Evolutionary conservation across 139 green algal species (phyloP).

Genomic region (Diplosphaera chodatii): DNA sequence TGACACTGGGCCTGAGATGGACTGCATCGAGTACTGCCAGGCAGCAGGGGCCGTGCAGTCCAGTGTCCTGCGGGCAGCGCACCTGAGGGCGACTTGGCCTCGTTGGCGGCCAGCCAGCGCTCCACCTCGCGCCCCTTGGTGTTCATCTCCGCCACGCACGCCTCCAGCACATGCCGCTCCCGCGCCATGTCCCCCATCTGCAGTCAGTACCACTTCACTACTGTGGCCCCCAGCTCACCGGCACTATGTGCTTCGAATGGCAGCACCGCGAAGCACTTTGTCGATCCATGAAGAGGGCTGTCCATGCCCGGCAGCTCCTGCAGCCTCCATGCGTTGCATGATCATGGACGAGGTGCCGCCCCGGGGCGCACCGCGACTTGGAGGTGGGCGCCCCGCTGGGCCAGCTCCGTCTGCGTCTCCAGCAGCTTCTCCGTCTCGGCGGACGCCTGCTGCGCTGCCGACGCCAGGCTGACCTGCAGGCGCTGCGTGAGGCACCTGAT

Average conservation of each 20-base stretch:
- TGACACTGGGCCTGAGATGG: too few species aligned
- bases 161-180: conserved; percentile 64
- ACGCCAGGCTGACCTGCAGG: conserved; percentile 30
- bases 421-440: conserved; percentile 40
- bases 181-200: conserved; percentile 6
- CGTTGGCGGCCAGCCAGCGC: conserved; percentile 63
- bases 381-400: conserved; percentile 29
- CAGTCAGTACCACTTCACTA: too few species aligned
- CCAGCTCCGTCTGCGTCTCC: conserved; percentile 41
- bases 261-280: too few species aligned
- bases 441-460: conserved; percentile 16
- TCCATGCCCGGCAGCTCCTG: too few species aligned
- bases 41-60: too few species aligned
- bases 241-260: too few species aligned
- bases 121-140: conserved; percentile 43
- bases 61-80: not conserved
- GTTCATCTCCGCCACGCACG: conserved; percentile 48
- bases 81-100: conserved; percentile 36
- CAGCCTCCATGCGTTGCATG: too few species aligned
- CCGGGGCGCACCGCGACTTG: conserved; percentile 13
- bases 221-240: too few species aligned
- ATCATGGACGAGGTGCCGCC: too few species aligned
- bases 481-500: conserved; percentile 21
- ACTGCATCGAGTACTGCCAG: too few species aligned
- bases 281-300: too few species aligned